Evolutionary conservation across 2,329 filamentous ascomycete genomes (phyloP).

Genomic region (Penicillium olsonii): DNA sequence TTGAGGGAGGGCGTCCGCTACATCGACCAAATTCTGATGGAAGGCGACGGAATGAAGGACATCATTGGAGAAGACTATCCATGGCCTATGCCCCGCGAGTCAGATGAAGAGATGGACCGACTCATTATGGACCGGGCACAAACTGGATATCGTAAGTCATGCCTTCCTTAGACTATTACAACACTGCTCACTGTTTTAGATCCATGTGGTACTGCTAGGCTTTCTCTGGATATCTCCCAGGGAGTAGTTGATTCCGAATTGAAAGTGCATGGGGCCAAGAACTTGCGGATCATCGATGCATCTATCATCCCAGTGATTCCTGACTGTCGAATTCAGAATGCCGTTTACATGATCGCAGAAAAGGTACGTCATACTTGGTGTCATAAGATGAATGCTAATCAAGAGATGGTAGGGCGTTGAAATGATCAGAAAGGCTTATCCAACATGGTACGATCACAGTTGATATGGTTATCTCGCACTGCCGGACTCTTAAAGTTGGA

Average conservation of each 20-base stretch:
- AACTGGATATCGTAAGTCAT: constrained; percentile 38
- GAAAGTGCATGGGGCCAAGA: constrained; percentile 54
- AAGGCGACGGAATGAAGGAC: constrained; percentile 55
- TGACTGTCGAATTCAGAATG: constrained; percentile 59
- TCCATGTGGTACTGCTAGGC: constrained; percentile 56
- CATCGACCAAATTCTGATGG: constrained; percentile 55
- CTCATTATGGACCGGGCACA: constrained; percentile 58
- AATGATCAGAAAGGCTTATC: neutral
- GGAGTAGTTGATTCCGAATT: constrained; percentile 55
- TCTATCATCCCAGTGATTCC: constrained; percentile 57
- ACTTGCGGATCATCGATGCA: constrained; percentile 56
- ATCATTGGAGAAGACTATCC: constrained; percentile 50
- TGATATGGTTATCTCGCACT: no score
- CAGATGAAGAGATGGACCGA: constrained; percentile 57
- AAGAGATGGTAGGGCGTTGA: neutral
- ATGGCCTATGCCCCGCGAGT: constrained; percentile 58
- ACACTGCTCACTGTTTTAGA: constrained; percentile 24
- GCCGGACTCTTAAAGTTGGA: no score
- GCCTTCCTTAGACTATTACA: neutral
- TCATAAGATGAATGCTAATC: neutral
- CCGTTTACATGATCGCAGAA: constrained; percentile 61
- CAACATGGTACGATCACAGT: neutral
- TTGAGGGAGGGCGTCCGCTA: constrained; percentile 60
- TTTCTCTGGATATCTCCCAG: constrained; percentile 53
- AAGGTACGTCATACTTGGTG: constrained; percentile 24